Evolutionary conservation across 2,329 filamentous ascomycete genomes (phyloP), one percentile per base, ranked within the genome.

Genomic region (Leptographium radiaticola): DNA sequence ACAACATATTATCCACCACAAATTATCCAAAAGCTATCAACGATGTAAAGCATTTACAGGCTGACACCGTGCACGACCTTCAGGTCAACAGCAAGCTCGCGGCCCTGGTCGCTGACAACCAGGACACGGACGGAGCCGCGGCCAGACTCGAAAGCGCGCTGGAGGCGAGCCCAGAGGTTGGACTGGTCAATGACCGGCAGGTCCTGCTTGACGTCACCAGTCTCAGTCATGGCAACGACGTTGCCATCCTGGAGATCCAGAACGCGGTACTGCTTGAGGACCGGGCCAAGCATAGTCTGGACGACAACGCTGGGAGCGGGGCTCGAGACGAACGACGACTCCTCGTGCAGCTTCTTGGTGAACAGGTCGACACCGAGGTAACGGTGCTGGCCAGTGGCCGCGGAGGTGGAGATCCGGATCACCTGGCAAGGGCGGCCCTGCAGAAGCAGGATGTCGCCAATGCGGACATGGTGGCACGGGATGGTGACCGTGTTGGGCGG

Each of bases 251-350:
- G 84, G 72, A 98, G 86, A 78, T 98, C 93, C 59, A 98, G 86
- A 69, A 98, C 91, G 68, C 93, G 90, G 86, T 98, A 98, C 81
- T 97, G 93, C 89, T 97, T 97, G 89, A 97, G 96, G 77, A 97
- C 84, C 60, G 93, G 93, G 65, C 91, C 93, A 62, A 95, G 87
- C 89, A 98, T 97, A 77, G 91, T 97, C 86, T 98, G 93, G 66
- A 98, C 91, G 60, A 97, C 83, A 58, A 98, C 93, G 64, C 88
- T 95, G 64, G 91, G 91, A 62, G 87, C 88, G 61, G 93, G 93
- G 86, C 95, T 94, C 75, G 88, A 90, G 76, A 97, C 84, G 76
- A 95, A 96, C 66, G 86, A 91, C 55, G 89, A 95, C 85, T 98
- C 93, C 78, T 98, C 93, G 69, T 97, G 89, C 62, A 98, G 83